Evolutionary conservation across 2,329 filamentous ascomycete species (phyloP).

Genomic region (Xylaria multiplex): DNA sequence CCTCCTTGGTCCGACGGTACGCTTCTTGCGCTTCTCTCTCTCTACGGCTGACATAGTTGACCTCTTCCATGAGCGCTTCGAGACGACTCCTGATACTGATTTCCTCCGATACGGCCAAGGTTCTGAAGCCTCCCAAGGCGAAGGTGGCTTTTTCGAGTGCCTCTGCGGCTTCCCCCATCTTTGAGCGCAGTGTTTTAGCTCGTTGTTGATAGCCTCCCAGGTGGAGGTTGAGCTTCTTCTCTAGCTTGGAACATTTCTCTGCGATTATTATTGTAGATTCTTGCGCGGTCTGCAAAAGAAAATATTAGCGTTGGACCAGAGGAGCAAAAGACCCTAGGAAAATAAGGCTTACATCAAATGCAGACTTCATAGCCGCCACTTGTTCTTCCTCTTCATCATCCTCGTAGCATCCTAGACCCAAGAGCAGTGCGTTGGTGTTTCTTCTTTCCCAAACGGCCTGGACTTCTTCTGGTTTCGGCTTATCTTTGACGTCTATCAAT

Average conservation of each 20-base stretch:
- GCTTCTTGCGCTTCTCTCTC: constrained; percentile 92
- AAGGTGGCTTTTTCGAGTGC: constrained; percentile 78
- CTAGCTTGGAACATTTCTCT: constrained; percentile 83
- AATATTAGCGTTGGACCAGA: constrained; percentile 27
- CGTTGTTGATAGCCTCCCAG: constrained; percentile 92
- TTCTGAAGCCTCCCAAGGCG: constrained; percentile 78
- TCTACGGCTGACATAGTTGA: constrained; percentile 78
- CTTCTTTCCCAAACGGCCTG: constrained; percentile 64
- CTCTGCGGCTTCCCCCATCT: constrained; percentile 78
- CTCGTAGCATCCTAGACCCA: constrained; percentile 83
- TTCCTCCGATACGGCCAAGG: constrained; percentile 81
- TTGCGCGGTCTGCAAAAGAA: constrained; percentile 69
- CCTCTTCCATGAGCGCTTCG: constrained; percentile 81
- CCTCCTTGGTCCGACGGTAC: constrained; percentile 80
- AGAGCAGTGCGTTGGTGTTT: constrained; percentile 68
- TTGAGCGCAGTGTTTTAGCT: constrained; percentile 80
- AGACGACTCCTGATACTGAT: constrained; percentile 77
- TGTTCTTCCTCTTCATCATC: constrained; percentile 79
- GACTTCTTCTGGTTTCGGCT: constrained; percentile 61
- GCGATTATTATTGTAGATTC: constrained; percentile 78
- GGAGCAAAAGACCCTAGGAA: neutral
- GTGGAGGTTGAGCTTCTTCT: constrained; percentile 90
- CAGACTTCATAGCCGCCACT: constrained; percentile 69
- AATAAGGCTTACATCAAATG: constrained; percentile 73
- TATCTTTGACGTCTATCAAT: constrained; percentile 70